Evolutionary conservation across 176 grass and related monocot species (phyloP), one percentile per base, ranked within the genome.

Genomic region (Musa troglodytarum): DNA sequence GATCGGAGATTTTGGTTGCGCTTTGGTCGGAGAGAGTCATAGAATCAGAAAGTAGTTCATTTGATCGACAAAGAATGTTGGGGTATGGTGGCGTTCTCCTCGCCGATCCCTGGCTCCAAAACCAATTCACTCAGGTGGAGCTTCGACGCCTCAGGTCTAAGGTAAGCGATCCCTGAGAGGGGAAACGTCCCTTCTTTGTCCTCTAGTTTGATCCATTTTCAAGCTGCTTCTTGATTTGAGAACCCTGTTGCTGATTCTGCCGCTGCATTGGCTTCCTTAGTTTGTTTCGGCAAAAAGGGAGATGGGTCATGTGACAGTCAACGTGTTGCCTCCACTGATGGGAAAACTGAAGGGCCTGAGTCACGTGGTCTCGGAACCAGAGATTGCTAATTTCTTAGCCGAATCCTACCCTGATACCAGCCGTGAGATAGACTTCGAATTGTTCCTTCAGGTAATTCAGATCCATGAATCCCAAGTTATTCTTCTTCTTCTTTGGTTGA

Each of bases 41-140:
- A 34, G 25, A 12, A 68, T 43, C 23, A 17, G 24, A 68, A 68
- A 43, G 12, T 19, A 16, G 5, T 9, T 69, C 43, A 9, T 15
- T 69, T 69, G 29, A 49, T 2, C 8, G 14, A 29, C 10, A 19
- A 28, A 73, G 1, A 2, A 97, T 97, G 94, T 93, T 90, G 20
- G 83, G 85, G 52, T 93, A 87, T 82, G 80, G 83, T 4, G 95
- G 91, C 23, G 95, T 99, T 70, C 73, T 94, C 12, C 86, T 99
- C 53, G 94, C 95, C 81, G 95, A 99, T 81, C 90, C 95, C 34
- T 94, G 82, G 82, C 88, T 99, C 68, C 95, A 99, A 76, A 89
- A 86, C 10, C 95, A 99, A 78, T 99, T 99, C 86, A 99, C 91
- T 77, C 95, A 99, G 86, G 88, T 99, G 69, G 95, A 99, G 86